These are phyloP conservation scores for Syzygium aromaticum DNA, from an alignment of 345 rosid genomes.

Conservation along the genomic window DNA sequence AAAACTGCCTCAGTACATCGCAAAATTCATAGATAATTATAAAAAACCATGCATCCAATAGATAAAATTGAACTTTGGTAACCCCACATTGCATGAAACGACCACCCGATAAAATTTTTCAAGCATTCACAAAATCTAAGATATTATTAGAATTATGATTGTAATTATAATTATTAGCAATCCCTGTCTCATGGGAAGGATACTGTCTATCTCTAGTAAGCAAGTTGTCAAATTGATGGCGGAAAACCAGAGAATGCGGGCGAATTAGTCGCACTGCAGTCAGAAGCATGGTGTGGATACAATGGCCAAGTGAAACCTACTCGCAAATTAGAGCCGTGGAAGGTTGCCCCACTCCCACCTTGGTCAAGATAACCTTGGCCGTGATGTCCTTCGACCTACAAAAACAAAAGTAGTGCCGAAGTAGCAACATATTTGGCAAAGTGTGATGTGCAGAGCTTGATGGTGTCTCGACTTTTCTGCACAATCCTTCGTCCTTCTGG, in stretches of 20 bases:
- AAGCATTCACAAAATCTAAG: no score
- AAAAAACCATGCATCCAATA: no score
- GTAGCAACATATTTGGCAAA: neutral
- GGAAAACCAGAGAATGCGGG: no score
- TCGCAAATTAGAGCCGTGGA: neutral
- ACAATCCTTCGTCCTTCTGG: neutral
- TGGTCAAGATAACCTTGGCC: neutral
- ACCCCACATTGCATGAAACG: no score
- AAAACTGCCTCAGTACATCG: no score
- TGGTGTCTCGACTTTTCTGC: neutral
- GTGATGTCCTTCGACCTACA: neutral
- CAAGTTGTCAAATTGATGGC: neutral
- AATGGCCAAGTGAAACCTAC: neutral
- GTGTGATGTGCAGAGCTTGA: neutral
- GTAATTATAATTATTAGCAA: neutral
- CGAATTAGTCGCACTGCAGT: neutral
- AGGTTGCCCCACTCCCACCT: neutral
- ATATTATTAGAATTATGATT: neutral
- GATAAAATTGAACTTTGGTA: no score
- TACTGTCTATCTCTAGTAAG: neutral
- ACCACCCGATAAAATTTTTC: no score
- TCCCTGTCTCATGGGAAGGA: neutral
- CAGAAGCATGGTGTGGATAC: neutral
- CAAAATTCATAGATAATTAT: no score
- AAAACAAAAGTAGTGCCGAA: neutral